A percentile compares a stretch with the other conserved stretches of the same genome.
phyloP scores from a whole-genome alignment of 2,329 filamentous ascomycete genomes.

The Trichoderma simmonsii region DNA sequence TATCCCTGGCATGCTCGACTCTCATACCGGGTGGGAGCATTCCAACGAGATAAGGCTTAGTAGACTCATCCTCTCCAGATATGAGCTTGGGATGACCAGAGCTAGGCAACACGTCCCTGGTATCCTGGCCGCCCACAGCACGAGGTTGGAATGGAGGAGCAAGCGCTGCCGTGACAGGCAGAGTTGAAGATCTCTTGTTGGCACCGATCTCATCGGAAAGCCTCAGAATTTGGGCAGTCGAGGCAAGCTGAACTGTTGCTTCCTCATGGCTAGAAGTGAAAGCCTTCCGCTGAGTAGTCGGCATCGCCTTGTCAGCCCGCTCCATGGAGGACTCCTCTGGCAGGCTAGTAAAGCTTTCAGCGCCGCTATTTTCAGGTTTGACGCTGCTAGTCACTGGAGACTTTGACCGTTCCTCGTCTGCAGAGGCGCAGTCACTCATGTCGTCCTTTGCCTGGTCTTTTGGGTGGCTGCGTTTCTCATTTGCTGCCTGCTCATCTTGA shows the following conservation, averaged over 20 bases:
- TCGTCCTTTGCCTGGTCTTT: slow-evolving; percentile 31
- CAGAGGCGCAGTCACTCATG: slow-evolving; percentile 22
- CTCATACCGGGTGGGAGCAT: slow-evolving; percentile 45
- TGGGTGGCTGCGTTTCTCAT: slow-evolving; percentile 44
- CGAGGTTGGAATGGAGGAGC: slow-evolving; percentile 50
- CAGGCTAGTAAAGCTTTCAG: slow-evolving; percentile 19
- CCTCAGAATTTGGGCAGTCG: slow-evolving; percentile 14
- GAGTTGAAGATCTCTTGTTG: slow-evolving; percentile 33
- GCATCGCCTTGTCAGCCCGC: slow-evolving; percentile 15
- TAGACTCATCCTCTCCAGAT: not conserved
- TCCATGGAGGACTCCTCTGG: slow-evolving; percentile 20
- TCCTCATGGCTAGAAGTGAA: not conserved
- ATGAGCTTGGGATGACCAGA: not conserved
- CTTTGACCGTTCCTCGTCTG: slow-evolving; percentile 13
- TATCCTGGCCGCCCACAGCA: slow-evolving; percentile 18
- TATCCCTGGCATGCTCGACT: slow-evolving; percentile 39
- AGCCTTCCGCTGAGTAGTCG: slow-evolving; percentile 18
- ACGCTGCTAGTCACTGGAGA: slow-evolving; percentile 19
- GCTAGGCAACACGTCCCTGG: not conserved
- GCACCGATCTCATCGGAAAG: slow-evolving; percentile 21
- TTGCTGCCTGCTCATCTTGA: slow-evolving; percentile 42
- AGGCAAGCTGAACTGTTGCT: slow-evolving; percentile 26
- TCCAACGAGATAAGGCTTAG: slow-evolving; percentile 54
- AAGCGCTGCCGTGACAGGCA: slow-evolving; percentile 47
- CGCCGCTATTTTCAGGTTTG: slow-evolving; percentile 19